phyloP scores from a whole-genome alignment of 768 basidiomycete genomes.

The Tulasnella calospora region DNA sequence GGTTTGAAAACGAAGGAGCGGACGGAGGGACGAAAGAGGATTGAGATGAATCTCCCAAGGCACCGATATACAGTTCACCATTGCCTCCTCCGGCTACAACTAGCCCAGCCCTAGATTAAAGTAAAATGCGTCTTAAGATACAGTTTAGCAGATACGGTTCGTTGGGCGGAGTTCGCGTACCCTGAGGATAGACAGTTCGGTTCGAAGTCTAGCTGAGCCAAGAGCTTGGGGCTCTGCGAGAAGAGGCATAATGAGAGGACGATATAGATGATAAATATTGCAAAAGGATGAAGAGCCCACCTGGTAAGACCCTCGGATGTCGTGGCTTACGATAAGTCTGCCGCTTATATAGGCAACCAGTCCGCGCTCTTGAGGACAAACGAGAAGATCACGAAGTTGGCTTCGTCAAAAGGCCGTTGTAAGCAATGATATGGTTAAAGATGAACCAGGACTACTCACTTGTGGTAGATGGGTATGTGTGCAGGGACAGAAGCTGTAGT shows the following conservation, averaged over 20 bases:
- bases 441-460: not conserved
- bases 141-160: not conserved
- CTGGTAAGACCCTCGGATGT: not conserved
- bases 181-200: constrained; percentile 28
- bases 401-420: not conserved
- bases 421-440: not conserved
- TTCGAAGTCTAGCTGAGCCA: constrained; percentile 23
- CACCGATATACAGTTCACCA: constrained; percentile 25
- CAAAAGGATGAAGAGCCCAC: not conserved
- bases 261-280: not conserved
- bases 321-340: constrained; percentile 10
- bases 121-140: not conserved
- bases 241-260: not conserved
- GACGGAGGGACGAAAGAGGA: not conserved
- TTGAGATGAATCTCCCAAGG: constrained; percentile 12
- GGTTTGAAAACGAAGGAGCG: not conserved
- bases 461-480: constrained; percentile 12
- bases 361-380: constrained; percentile 26
- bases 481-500: constrained; percentile 15
- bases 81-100: constrained; percentile 24
- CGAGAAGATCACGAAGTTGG: constrained; percentile 27
- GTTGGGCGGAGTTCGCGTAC: constrained; percentile 5
- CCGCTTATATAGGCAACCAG: constrained; percentile 22
- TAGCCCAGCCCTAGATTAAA: constrained; percentile 17
- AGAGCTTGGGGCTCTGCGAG: not conserved